A percentile compares a stretch with the other conserved stretches of the same genome.
Evolutionary conservation across 192 early-diverging fungal genomes (phyloP).

Genomic region (Mortierella claussenii): DNA sequence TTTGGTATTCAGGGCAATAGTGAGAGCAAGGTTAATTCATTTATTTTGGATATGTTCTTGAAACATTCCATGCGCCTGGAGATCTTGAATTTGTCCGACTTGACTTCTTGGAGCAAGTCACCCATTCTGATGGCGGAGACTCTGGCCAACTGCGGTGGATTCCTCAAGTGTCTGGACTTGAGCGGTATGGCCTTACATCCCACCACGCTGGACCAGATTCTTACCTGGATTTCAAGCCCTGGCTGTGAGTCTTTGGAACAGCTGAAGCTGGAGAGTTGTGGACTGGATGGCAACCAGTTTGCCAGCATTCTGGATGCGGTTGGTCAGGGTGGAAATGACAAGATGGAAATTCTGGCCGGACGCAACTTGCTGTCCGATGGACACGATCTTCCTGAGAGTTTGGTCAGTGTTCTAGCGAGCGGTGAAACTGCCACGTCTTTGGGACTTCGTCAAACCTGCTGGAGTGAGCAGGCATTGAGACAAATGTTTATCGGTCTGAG

Average conservation of each 20-base stretch:
- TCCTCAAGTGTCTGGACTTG: constrained; percentile 24
- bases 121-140: constrained; percentile 51
- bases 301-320: constrained; percentile 53
- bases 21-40: constrained; percentile 51
- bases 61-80: constrained; percentile 52
- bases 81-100: constrained; percentile 17
- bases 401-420: constrained; percentile 49
- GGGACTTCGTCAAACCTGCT: constrained; percentile 55
- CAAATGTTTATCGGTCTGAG: constrained; percentile 57
- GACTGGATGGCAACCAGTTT: constrained; percentile 55
- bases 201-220: constrained; percentile 36
- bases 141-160: constrained; percentile 37
- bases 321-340: constrained; percentile 41
- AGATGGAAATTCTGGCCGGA: constrained; percentile 51
- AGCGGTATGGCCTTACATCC: constrained; percentile 50
- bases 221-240: constrained; percentile 39
- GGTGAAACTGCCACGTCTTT: constrained; percentile 52
- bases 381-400: constrained; percentile 48
- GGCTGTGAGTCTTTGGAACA: constrained; percentile 36
- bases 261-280: constrained; percentile 53
- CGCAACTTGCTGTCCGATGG: constrained; percentile 57
- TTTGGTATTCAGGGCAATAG: constrained; percentile 38
- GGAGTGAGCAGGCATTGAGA: constrained; percentile 59
- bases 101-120: constrained; percentile 52
- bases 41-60: constrained; percentile 50